Percentiles rank a stretch among this genome's conserved stretches.
These are phyloP conservation scores for Didymosphaeria variabile DNA, from an alignment of 2,329 filamentous ascomycete species.

Conservation along the genomic window DNA sequence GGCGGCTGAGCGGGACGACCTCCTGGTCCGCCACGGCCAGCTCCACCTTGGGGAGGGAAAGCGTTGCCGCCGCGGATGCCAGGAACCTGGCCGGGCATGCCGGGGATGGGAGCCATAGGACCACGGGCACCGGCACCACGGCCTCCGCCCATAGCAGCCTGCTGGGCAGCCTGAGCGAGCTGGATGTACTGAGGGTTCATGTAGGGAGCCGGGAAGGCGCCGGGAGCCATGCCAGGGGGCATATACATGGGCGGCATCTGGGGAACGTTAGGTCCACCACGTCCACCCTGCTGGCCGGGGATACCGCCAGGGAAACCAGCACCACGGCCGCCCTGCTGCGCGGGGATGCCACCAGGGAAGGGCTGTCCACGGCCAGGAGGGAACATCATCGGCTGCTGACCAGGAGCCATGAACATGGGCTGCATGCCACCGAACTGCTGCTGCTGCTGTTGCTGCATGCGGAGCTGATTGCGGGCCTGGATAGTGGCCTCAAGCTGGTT, in stretches of 20 bases:
- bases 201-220: constrained; percentile 75
- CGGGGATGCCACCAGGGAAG: constrained; percentile 69
- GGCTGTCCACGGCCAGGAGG: constrained; percentile 67
- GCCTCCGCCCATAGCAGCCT: constrained; percentile 64
- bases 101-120: constrained; percentile 69
- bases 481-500: constrained; percentile 99
- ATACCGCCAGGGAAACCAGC: constrained; percentile 85
- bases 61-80: constrained; percentile 53
- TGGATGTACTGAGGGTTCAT: constrained; percentile 82
- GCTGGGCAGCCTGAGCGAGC: constrained; percentile 76
- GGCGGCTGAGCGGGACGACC: constrained; percentile 44
- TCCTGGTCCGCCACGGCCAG: constrained; percentile 44
- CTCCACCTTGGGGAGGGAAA: constrained; percentile 51
- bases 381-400: constrained; percentile 73
- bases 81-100: constrained; percentile 70
- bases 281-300: constrained; percentile 84
- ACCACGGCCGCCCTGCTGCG: constrained; percentile 81
- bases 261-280: constrained; percentile 78
- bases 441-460: constrained; percentile 96
- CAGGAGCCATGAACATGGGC: constrained; percentile 90
- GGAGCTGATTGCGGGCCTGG: constrained; percentile 97
- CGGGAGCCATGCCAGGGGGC: constrained; percentile 69
- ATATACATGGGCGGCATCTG: constrained; percentile 89
- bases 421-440: constrained; percentile 61
- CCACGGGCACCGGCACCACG: constrained; percentile 72